A percentile compares a stretch with the other conserved stretches of the same genome.
Conservation (phyloP, 73 alveolate species). For the Chromera velia region DNA sequence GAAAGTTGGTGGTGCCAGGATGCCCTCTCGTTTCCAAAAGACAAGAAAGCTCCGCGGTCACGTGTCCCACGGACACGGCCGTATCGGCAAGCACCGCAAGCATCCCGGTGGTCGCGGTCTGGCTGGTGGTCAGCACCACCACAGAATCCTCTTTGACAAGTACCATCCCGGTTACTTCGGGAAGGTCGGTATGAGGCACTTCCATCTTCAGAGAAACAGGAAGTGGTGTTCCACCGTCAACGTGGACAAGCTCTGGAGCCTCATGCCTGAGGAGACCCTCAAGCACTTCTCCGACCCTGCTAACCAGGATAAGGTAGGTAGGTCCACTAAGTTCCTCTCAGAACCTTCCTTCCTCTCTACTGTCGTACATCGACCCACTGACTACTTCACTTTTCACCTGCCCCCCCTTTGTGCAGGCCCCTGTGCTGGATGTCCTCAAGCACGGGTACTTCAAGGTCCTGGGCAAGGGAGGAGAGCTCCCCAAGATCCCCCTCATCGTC, state of each 20-base stretch:
- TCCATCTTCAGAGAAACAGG: slow-evolving; percentile 89
- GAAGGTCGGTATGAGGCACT: slow-evolving; percentile 94
- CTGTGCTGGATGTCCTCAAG: slow-evolving; percentile 92
- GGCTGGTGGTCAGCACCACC: slow-evolving; percentile 97
- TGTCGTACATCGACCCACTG: too few relatives aligned
- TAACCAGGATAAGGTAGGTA: too few relatives aligned
- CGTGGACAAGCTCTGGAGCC: slow-evolving; percentile 81
- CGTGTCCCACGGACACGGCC: slow-evolving; percentile 87
- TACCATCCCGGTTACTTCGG: slow-evolving; percentile 98
- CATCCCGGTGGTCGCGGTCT: slow-evolving; percentile 95
- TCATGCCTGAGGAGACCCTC: slow-evolving; percentile 87
- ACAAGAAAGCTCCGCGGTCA: slow-evolving; percentile 94
- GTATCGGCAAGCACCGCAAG: slow-evolving; percentile 89
- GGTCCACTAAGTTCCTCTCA: too few relatives aligned
- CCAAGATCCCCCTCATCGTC: slow-evolving; percentile 81
- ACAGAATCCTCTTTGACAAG: slow-evolving; percentile 79
- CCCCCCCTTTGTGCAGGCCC: slow-evolving; percentile 41
- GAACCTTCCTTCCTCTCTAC: too few relatives aligned
- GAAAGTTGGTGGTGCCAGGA: slow-evolving; percentile 2
- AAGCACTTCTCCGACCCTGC: slow-evolving; percentile 66
- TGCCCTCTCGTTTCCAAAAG: slow-evolving; percentile 76
- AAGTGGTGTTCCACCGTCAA: slow-evolving; percentile 78
- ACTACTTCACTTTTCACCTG: too few relatives aligned
- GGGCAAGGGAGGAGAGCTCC: slow-evolving; percentile 90
- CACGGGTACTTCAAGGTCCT: slow-evolving; percentile 91